phyloP scores from a whole-genome alignment of 371 early-diverging fungal genomes.

The Saksenaea vasiformis region DNA sequence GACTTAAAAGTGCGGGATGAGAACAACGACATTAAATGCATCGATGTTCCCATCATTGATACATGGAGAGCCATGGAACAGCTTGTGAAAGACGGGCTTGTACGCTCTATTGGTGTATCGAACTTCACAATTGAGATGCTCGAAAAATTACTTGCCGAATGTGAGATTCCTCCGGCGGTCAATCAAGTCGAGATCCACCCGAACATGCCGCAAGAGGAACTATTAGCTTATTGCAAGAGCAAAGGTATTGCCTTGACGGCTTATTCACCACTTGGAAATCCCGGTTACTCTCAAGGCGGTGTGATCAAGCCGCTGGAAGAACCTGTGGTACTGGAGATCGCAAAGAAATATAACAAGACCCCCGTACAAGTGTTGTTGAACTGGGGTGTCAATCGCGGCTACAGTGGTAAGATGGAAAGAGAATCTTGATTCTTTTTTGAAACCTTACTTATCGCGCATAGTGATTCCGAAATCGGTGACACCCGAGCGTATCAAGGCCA shows the following conservation, averaged over 20 bases:
- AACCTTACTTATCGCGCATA: constrained; percentile 18
- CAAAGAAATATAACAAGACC: constrained; percentile 68
- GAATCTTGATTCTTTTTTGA: not conserved
- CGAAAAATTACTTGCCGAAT: constrained; percentile 63
- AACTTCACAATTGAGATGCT: constrained; percentile 71
- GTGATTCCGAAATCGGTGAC: constrained; percentile 65
- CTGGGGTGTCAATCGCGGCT: constrained; percentile 76
- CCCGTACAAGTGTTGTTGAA: constrained; percentile 75
- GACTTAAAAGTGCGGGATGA: constrained; percentile 23
- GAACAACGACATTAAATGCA: constrained; percentile 27
- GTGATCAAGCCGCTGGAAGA: constrained; percentile 23
- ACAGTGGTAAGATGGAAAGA: constrained; percentile 34
- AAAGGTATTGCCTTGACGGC: constrained; percentile 46
- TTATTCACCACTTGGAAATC: constrained; percentile 48
- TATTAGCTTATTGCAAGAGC: constrained; percentile 40
- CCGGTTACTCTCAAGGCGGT: constrained; percentile 27
- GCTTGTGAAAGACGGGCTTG: constrained; percentile 57
- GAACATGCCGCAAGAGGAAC: constrained; percentile 42
- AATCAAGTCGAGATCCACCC: constrained; percentile 78
- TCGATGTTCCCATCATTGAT: constrained; percentile 54
- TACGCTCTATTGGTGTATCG: constrained; percentile 66
- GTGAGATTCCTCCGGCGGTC: constrained; percentile 79
- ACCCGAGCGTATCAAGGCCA: constrained; percentile 47
- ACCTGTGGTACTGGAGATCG: constrained; percentile 50
- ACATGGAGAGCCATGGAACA: constrained; percentile 84